phyloP scores from a whole-genome alignment of 2,329 filamentous ascomycete genomes.

The Tolypocladium album region DNA sequence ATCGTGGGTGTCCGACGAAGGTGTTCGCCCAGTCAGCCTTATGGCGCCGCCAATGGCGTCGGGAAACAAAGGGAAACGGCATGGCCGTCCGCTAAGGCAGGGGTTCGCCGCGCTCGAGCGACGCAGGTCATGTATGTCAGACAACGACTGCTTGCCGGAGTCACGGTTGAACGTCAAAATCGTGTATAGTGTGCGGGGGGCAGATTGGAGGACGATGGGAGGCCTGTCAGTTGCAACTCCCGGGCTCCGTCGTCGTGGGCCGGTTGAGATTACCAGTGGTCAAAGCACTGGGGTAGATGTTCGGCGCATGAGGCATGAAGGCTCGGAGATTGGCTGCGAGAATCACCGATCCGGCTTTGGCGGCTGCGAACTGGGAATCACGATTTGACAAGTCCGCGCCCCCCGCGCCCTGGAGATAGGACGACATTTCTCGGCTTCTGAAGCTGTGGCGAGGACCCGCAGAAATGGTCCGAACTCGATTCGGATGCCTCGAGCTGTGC shows the following conservation, averaged over 20 bases:
- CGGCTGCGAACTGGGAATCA: not conserved
- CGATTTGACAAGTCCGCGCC: not conserved
- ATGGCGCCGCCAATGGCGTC: constrained; percentile 4
- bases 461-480: not conserved
- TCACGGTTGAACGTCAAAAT: not conserved
- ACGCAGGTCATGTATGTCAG: not conserved
- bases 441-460: not conserved
- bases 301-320: not conserved
- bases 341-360: not conserved
- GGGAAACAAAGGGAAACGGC: constrained; percentile 1
- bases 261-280: not conserved
- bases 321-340: not conserved
- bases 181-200: not conserved
- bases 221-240: not conserved
- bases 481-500: not conserved
- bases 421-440: not conserved
- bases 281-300: not conserved
- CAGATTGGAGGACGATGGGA: not conserved
- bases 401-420: not conserved
- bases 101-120: not conserved
- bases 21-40: constrained; percentile 8
- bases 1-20: constrained; percentile 14
- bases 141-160: not conserved
- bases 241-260: not conserved
- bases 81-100: not conserved